Evolutionary conservation across 768 basidiomycete species (phyloP).

Genomic region (Tricholomella constricta): DNA sequence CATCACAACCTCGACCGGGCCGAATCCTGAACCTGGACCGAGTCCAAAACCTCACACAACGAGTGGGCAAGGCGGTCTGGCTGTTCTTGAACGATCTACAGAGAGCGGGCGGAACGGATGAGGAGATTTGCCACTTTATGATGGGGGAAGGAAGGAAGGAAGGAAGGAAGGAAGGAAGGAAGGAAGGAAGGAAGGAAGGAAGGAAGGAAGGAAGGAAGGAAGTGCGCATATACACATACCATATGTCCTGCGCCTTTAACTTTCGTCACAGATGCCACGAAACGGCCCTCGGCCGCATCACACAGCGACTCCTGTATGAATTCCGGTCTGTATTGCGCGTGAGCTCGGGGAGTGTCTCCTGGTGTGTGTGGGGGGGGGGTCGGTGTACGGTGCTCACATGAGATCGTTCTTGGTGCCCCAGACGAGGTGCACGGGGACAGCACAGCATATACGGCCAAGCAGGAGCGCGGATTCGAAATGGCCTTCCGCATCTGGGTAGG

Average conservation of each 20-base stretch:
- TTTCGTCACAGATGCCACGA: slow-evolving; percentile 42
- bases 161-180: too few species aligned
- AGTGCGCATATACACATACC: too few species aligned
- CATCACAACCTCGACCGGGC: slow-evolving; percentile 22
- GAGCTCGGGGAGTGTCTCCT: too few species aligned
- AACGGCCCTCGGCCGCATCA: slow-evolving; percentile 41
- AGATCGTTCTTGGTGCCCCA: slow-evolving; percentile 47
- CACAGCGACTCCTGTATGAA: slow-evolving; percentile 45
- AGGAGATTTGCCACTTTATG: background rate
- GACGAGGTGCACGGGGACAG: slow-evolving; percentile 47
- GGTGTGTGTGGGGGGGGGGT: background rate
- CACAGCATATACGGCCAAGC: slow-evolving; percentile 33
- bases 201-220: too few species aligned
- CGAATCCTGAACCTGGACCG: slow-evolving; percentile 14
- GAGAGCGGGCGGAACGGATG: background rate
- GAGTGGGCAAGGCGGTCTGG: slow-evolving; percentile 40
- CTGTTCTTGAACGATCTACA: slow-evolving; percentile 46
- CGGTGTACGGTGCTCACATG: slow-evolving; percentile 30
- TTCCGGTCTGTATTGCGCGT: slow-evolving; percentile 35
- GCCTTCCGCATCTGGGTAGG: slow-evolving; percentile 45
- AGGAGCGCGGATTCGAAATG: slow-evolving; percentile 42
- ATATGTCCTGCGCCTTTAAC: slow-evolving; percentile 50
- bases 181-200: too few species aligned
- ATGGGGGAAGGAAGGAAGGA: background rate
- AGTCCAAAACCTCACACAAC: slow-evolving; percentile 36